Conservation (phyloP, 2,329 filamentous ascomycete genomes). For the Arthrobotrys entomopaga region DNA sequence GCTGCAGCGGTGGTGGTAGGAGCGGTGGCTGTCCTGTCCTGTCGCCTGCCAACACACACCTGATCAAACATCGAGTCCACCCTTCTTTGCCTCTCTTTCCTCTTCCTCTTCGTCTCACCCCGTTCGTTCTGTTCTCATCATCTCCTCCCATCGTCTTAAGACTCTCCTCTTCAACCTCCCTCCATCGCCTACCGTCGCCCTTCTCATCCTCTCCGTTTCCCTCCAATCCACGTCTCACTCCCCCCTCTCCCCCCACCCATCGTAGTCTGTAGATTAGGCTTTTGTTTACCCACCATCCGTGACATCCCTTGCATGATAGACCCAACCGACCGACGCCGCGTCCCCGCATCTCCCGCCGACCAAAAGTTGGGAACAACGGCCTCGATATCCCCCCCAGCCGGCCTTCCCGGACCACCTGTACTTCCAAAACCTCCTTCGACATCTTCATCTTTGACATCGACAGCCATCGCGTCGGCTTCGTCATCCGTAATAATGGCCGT, state of each 20-base stretch:
- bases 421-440: not conserved
- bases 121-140: not conserved
- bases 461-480: constrained; percentile 43
- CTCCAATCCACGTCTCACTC: constrained; percentile 2
- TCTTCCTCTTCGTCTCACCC: constrained; percentile 17
- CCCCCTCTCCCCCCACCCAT: constrained; percentile 10
- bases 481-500: constrained; percentile 44
- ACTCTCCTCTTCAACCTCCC: not conserved
- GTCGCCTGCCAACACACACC: constrained; percentile 55
- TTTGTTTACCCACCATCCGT: constrained; percentile 14
- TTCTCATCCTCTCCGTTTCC: not conserved
- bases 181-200: not conserved
- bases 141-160: constrained; percentile 5
- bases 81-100: constrained; percentile 14
- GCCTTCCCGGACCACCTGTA: constrained; percentile 1
- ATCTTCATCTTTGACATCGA: constrained; percentile 7
- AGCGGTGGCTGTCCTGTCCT: not conserved
- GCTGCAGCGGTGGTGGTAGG: not conserved
- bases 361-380: constrained; percentile 3
- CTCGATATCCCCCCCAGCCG: constrained; percentile 8
- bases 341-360: constrained; percentile 53
- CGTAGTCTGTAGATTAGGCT: not conserved
- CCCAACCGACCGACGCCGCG: constrained; percentile 29
- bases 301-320: constrained; percentile 39
- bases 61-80: constrained; percentile 53